Evolutionary conservation across 768 basidiomycete genomes (phyloP), one percentile per base, ranked within the genome.

Genomic region (Melanogaster broomeanus): DNA sequence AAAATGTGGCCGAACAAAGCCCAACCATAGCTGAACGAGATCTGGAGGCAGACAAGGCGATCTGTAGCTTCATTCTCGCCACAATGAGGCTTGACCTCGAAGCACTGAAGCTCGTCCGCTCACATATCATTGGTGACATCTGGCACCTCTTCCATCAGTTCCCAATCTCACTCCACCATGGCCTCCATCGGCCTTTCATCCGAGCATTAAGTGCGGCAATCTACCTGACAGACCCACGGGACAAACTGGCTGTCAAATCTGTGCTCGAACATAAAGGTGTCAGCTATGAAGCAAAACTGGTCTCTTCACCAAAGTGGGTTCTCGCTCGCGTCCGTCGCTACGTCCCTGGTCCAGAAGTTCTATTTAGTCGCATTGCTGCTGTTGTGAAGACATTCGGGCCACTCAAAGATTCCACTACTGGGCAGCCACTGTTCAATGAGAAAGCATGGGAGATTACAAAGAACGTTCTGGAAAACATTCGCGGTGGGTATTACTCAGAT

Each of bases 331-430:
- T 68, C 45, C 56, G 60, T 21, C 53, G 59, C 0, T 56, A 57
- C 15, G 68, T 76, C 18, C 71, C 74, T 11, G 66, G 72, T 4
- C 57, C 71, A 0, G 54, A 72, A n/a, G 45, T 55, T 6, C 61
- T 74, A 8, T 60, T 64, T 35, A 52, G 49, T 6, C 40, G 57
- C 5, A 66, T 74, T 18, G 7, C 42, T 0, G 24, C 56, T 0
- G 63, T 74, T 2, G 69, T 74, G 39, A 19, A 42, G 1, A 64
- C 52, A 18, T 74, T 60, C 59, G 72, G 72, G 0, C 66, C 72
- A 7, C 47, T 76, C 7, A 63, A 67, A 39, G 72, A 75, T 60
- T 45, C 66, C 0, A 56, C 47, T 10, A 63, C 71, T 1, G 53
- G 58, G 0, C 37, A 50, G 0, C 66, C 70, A 13, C 56, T 76